A percentile compares a stretch with the other conserved stretches of the same genome.
These are phyloP conservation scores for Salix suchowensis DNA, from an alignment of 345 rosid genomes.

Conservation along the genomic window DNA sequence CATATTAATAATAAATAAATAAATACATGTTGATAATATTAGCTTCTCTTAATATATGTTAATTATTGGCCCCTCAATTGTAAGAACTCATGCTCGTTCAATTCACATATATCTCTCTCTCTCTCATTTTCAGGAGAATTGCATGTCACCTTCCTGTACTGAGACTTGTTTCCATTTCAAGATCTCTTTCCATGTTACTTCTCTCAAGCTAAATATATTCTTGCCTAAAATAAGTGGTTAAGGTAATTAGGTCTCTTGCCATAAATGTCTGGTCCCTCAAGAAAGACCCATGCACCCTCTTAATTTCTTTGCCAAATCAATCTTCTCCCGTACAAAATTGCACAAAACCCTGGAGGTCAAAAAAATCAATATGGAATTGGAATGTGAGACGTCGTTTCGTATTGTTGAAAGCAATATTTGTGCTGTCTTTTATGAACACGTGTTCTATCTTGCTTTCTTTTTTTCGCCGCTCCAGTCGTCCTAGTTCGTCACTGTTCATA, in stretches of 20 bases:
- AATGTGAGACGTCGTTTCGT: neutral
- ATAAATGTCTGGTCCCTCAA: neutral
- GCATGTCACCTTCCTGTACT: neutral
- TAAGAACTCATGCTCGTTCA: neutral
- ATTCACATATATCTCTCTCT: neutral
- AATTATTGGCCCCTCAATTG: neutral
- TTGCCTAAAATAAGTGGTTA: too few relatives aligned
- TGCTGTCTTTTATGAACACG: neutral
- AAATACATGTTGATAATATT: too few relatives aligned
- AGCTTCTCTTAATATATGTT: too few relatives aligned
- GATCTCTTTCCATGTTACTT: neutral
- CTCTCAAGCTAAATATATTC: neutral
- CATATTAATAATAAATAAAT: too few relatives aligned
- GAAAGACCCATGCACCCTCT: neutral
- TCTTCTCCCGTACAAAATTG: too few relatives aligned
- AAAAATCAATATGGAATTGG: neutral
- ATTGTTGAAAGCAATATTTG: neutral
- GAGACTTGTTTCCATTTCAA: neutral
- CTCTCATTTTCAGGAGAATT: neutral
- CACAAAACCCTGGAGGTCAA: neutral
- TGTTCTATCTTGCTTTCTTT: neutral
- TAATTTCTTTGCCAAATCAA: neutral
- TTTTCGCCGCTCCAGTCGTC: neutral
- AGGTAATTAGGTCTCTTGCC: neutral
- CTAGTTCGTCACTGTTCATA: neutral